These are phyloP conservation scores for Ustilago loliicola DNA, from an alignment of 1,284 basidiomycete genomes.

Conservation along the genomic window DNA sequence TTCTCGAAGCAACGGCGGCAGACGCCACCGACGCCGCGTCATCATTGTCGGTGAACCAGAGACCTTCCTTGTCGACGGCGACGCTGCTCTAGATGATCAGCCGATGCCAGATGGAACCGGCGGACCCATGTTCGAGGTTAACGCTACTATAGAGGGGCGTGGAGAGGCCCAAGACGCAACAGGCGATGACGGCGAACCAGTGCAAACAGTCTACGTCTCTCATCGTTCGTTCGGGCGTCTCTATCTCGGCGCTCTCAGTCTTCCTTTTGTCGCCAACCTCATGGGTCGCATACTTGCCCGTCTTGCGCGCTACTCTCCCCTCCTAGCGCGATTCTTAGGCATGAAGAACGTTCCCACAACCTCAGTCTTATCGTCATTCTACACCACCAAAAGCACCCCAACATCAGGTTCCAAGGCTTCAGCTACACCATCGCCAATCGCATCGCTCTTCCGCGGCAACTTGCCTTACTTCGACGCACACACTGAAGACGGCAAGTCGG, in stretches of 20 bases:
- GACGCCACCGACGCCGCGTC: conserved; percentile 28
- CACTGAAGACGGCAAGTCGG: not conserved
- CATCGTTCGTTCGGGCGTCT: conserved; percentile 54
- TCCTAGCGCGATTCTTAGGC: conserved; percentile 43
- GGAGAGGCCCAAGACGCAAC: conserved; percentile 12
- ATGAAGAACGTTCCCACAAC: conserved; percentile 26
- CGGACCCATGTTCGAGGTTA: conserved; percentile 26
- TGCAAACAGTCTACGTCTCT: conserved; percentile 57
- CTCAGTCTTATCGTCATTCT: conserved; percentile 32
- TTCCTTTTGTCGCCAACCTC: conserved; percentile 58
- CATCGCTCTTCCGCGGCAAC: conserved; percentile 34
- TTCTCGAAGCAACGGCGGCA: conserved; percentile 13
- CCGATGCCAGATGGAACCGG: conserved; percentile 19
- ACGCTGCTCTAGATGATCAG: conserved; percentile 18
- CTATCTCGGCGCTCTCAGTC: conserved; percentile 55
- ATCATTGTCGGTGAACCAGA: conserved; percentile 51
- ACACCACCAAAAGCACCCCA: conserved; percentile 34
- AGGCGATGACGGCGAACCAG: conserved; percentile 12
- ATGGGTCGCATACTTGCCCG: conserved; percentile 57
- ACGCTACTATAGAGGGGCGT: conserved; percentile 1
- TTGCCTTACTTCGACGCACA: conserved; percentile 23
- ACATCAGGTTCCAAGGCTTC: conserved; percentile 1
- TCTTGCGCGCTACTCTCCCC: conserved; percentile 25
- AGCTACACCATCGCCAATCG: conserved; percentile 27
- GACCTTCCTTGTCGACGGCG: conserved; percentile 36